Conservation (phyloP, 768 basidiomycete genomes). For the Galerina sulciceps region DNA sequence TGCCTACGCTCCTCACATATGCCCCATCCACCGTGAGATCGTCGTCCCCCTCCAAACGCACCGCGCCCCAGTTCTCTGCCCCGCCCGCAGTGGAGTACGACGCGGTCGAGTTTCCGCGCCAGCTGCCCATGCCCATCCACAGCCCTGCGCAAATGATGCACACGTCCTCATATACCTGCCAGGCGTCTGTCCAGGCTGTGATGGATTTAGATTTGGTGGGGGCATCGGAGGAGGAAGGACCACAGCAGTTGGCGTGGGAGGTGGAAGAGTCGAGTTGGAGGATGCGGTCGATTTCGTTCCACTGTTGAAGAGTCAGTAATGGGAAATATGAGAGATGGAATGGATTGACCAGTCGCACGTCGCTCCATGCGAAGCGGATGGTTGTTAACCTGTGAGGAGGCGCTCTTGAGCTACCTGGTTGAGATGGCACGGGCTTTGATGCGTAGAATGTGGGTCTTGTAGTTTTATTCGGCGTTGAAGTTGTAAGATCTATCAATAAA, state of each 20-base stretch:
- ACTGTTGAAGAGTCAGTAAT: slow-evolving; percentile 37
- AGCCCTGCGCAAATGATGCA: slow-evolving; percentile 82
- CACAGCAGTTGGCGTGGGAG: slow-evolving; percentile 39
- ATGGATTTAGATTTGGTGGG: slow-evolving; percentile 40
- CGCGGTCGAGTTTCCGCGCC: slow-evolving; percentile 52
- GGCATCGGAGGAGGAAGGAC: slow-evolving; percentile 31
- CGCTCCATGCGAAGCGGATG: slow-evolving; percentile 83
- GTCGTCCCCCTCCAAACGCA: slow-evolving; percentile 71
- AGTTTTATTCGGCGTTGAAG: slow-evolving; percentile 60
- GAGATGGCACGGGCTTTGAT: slow-evolving; percentile 50
- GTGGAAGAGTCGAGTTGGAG: slow-evolving; percentile 53
- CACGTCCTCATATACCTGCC: slow-evolving; percentile 85
- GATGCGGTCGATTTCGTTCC: slow-evolving; percentile 78
- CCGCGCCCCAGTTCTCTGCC: slow-evolving; percentile 56
- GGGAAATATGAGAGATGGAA: not conserved
- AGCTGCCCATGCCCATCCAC: slow-evolving; percentile 83
- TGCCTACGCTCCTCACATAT: slow-evolving; percentile 62
- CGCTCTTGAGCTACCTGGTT: slow-evolving; percentile 33
- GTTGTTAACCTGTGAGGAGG: slow-evolving; percentile 61
- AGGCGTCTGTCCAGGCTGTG: slow-evolving; percentile 71
- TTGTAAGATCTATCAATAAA: slow-evolving; percentile 79
- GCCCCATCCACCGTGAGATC: slow-evolving; percentile 45
- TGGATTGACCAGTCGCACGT: slow-evolving; percentile 66
- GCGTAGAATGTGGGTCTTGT: slow-evolving; percentile 71
- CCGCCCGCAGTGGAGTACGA: slow-evolving; percentile 55